Evolutionary conservation across 805 yeast genomes (phyloP), one percentile per base, ranked within the genome.

Genomic region (Metschnikowia shivogae): DNA sequence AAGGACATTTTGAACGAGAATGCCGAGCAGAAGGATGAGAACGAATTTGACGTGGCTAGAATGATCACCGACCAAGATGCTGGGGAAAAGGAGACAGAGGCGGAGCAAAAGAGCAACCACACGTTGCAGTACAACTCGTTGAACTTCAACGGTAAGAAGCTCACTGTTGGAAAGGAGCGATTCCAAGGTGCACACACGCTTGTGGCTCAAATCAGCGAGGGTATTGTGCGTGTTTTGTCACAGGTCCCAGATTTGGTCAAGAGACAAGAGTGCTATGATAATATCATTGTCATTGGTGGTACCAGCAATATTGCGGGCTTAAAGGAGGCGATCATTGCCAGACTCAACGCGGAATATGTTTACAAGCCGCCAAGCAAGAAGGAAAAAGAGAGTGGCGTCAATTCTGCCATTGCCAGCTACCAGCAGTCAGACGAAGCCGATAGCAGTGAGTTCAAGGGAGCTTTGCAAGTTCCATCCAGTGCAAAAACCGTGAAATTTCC

Each of bases 101-200:
- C 59, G n/a, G 66, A 63, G 34, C 67, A 63, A 24, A 62, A 67
- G 58, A 72, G 77, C 29, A 90, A 92, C 65, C 71, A 77, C 32
- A 92, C 88, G 58, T 62, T 83, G 47, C 92, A 86, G 55, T 74
- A 68, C n/a, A 90, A 89, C 62, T 61, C 73, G 6, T 92, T 90
- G 59, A 60, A 70, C 27, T 62, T 70, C 29, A 95, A 86, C 63
- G 63, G 74, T 8, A 57, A 57, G n/a, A 67, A 68, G 44, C 60
- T 86, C n/a, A 69, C 70, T 6, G 80, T 92, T n/a, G 98, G 98
- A 2, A 86, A 82, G 48, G 96, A 89, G 67, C 74, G 98, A 56
- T 92, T 92, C 64, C 83, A 78, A 60, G 98, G 97, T 1, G 70
- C 85, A 31, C 80, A 76, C 37, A 72, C 66, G 19, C 72, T 92